These are phyloP conservation scores for Myriangium duriaei DNA, from an alignment of 2,329 filamentous ascomycete genomes.

Conservation along the genomic window DNA sequence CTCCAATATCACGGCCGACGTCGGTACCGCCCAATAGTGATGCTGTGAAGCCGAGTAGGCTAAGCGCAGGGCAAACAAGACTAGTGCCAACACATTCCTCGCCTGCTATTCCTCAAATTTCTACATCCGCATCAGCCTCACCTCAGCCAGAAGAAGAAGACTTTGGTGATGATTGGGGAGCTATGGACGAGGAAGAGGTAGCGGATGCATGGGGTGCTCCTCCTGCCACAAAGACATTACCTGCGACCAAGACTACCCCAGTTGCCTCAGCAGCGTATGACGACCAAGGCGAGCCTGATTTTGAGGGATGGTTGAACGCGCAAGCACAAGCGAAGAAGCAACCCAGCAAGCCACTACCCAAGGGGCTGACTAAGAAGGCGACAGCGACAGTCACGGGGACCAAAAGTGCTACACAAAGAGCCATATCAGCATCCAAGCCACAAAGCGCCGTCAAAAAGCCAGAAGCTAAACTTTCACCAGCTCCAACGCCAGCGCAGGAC, in stretches of 20 bases:
- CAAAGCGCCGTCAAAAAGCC: conserved; percentile 19
- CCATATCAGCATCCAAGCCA: conserved; percentile 16
- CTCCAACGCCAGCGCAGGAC: conserved; percentile 20
- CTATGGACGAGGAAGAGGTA: conserved; percentile 45
- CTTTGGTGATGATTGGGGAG: conserved; percentile 63
- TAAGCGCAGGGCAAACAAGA: conserved; percentile 12
- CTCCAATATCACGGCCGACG: conserved; percentile 46
- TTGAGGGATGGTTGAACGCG: conserved; percentile 86
- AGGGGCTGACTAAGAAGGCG: conserved; percentile 58
- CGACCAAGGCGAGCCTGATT: conserved; percentile 82
- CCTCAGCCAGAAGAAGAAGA: conserved; percentile 39
- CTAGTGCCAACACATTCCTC: conserved; percentile 15
- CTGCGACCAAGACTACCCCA: conserved; percentile 17
- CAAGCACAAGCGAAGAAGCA: conserved; percentile 62
- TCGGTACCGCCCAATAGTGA: conserved; percentile 29
- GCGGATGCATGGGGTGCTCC: conserved; percentile 33
- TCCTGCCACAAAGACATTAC: conserved; percentile 31
- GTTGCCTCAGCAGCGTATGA: conserved; percentile 45
- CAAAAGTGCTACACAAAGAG: conserved; percentile 20
- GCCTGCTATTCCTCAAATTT: conserved; percentile 19
- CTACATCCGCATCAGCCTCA: conserved; percentile 13
- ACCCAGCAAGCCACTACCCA: conserved; percentile 59
- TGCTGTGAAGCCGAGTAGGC: conserved; percentile 23
- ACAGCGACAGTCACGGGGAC: conserved; percentile 23
- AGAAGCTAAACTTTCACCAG: conserved; percentile 15